Percentiles rank a stretch among this genome's conserved stretches.
Conservation (phyloP, 2,329 filamentous ascomycete genomes). For the Akanthomyces lecanii region DNA sequence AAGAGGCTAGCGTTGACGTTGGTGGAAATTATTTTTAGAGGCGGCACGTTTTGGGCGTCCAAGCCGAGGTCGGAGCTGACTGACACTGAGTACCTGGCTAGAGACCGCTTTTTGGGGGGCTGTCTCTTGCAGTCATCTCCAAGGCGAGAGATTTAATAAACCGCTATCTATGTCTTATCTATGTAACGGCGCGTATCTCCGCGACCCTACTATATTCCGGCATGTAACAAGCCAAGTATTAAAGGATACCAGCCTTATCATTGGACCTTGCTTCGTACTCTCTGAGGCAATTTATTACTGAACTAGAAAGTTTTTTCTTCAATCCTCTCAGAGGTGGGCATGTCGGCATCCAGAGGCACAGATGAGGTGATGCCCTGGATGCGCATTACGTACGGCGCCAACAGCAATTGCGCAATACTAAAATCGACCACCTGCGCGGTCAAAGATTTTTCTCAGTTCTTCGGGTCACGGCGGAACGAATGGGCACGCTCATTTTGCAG, state of each 20-base stretch:
- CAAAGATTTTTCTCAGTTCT: background rate
- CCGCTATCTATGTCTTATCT: constrained; percentile 17
- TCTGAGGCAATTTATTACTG: background rate
- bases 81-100: background rate
- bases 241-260: constrained; percentile 8
- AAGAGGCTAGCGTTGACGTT: background rate
- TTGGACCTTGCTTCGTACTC: background rate
- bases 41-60: background rate
- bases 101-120: constrained; percentile 2
- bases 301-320: background rate
- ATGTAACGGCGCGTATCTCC: constrained; percentile 14
- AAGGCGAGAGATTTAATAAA: constrained; percentile 16
- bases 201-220: background rate
- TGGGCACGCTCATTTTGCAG: background rate
- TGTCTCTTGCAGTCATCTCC: background rate
- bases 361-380: background rate
- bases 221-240: constrained; percentile 7
- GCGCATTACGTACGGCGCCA: constrained; percentile 9
- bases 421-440: background rate
- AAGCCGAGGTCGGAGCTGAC: constrained; percentile 16
- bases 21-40: background rate
- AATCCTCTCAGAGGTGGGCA: background rate
- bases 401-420: constrained; percentile 11
- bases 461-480: constrained; percentile 1
- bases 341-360: background rate